phyloP scores from a whole-genome alignment of 169 alveolate genomes.

The Plasmodium vivax region DNA sequence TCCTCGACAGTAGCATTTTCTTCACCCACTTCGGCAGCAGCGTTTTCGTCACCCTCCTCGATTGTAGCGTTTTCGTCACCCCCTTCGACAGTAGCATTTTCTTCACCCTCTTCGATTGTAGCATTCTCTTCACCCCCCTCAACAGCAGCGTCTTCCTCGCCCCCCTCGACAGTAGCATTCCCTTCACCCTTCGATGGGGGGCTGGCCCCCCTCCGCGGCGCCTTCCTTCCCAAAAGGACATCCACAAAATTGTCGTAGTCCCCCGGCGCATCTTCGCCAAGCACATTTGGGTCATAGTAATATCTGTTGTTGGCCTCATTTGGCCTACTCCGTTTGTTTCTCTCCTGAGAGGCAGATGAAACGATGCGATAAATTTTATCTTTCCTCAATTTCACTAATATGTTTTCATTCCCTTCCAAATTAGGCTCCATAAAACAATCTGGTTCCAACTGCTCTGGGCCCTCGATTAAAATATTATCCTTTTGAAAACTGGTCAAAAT shows the following conservation, averaged over 20 bases:
- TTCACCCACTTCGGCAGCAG: background rate
- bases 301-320: conserved; percentile 40
- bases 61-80: background rate
- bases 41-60: background rate
- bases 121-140: background rate
- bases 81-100: background rate
- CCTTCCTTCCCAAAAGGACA: conserved; percentile 1
- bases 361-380: conserved; percentile 32
- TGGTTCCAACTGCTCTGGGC: background rate
- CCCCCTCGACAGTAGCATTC: background rate
- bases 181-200: background rate
- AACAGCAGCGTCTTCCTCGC: background rate
- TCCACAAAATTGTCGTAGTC: conserved; percentile 1
- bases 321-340: conserved; percentile 2
- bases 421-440: background rate
- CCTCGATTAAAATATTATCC: conserved; percentile 19
- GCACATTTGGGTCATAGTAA: conserved; percentile 11
- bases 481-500: conserved; percentile 50
- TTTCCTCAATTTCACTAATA: conserved; percentile 32
- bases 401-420: background rate
- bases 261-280: background rate
- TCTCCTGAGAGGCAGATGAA: conserved; percentile 22
- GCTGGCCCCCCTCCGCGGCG: background rate
- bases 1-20: background rate
- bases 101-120: background rate